These are phyloP conservation scores for Conringia planisiliqua DNA, from an alignment of 345 rosid species.

Conservation along the genomic window DNA sequence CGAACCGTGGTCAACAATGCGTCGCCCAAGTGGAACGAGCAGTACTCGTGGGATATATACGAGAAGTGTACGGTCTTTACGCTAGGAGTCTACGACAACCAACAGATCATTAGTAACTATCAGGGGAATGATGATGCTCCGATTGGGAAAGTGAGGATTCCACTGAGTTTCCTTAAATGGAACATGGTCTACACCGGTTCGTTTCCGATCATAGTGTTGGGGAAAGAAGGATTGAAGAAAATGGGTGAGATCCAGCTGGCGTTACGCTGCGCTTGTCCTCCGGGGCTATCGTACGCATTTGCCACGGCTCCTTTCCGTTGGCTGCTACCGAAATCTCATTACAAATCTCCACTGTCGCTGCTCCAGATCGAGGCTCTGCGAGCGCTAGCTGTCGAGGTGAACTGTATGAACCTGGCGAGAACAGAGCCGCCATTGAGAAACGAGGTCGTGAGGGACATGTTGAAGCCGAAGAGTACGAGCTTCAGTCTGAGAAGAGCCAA, in stretches of 20 bases:
- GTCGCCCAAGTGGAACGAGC: constrained; percentile 27
- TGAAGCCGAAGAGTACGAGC: background rate
- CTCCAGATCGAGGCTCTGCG: background rate
- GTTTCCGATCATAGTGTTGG: background rate
- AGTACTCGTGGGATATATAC: constrained; percentile 17
- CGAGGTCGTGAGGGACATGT: constrained; percentile 17
- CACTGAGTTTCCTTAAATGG: background rate
- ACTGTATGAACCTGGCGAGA: background rate
- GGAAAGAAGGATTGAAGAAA: constrained; percentile 2
- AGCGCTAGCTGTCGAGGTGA: background rate
- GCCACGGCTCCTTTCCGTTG: background rate
- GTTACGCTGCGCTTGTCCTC: background rate
- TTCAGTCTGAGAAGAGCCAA: constrained; percentile 9
- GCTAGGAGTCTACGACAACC: constrained; percentile 18
- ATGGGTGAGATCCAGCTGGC: constrained; percentile 15
- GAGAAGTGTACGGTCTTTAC: constrained; percentile 8
- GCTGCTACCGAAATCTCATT: constrained; percentile 24
- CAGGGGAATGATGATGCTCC: background rate
- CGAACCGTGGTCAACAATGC: constrained; percentile 16
- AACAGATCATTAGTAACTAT: background rate
- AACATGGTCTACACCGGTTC: background rate
- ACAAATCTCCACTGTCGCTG: constrained; percentile 8
- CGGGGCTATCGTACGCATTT: background rate
- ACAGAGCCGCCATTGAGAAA: constrained; percentile 21
- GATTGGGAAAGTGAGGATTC: constrained; percentile 25